A percentile compares a stretch with the other conserved stretches of the same genome.
These are phyloP conservation scores for Candida freyschussii DNA, from an alignment of 1,139 yeast species.

Conservation along the genomic window DNA sequence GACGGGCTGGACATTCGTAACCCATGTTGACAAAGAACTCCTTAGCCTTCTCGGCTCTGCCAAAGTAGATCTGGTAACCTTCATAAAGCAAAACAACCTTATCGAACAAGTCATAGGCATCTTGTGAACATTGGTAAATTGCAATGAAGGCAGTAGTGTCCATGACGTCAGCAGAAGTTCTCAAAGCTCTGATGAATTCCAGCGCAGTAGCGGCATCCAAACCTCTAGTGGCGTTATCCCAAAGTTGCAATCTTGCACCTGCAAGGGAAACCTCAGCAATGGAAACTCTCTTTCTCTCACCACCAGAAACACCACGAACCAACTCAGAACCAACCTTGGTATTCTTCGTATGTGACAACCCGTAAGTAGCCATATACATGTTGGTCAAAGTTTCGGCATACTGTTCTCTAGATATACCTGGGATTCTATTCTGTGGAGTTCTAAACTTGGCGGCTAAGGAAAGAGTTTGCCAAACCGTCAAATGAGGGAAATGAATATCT, in stretches of 20 bases:
- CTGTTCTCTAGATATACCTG: conserved; percentile 51
- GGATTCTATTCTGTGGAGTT: conserved; percentile 62
- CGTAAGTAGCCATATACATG: conserved; percentile 70
- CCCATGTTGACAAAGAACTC: conserved; percentile 63
- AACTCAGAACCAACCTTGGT: conserved; percentile 67
- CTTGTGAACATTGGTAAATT: conserved; percentile 79
- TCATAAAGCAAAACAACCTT: conserved; percentile 68
- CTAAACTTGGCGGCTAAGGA: conserved; percentile 58
- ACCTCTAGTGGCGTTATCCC: conserved; percentile 77
- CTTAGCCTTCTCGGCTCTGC: conserved; percentile 55
- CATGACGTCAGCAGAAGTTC: conserved; percentile 54
- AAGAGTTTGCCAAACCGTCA: conserved; percentile 69
- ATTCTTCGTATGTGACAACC: conserved; percentile 60
- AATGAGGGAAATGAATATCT: conserved; percentile 68
- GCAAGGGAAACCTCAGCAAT: conserved; percentile 65
- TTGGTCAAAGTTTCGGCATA: conserved; percentile 61
- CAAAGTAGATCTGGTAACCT: conserved; percentile 76
- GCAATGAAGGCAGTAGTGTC: conserved; percentile 67
- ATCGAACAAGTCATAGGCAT: conserved; percentile 70
- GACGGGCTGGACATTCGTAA: conserved; percentile 66
- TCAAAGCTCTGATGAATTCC: conserved; percentile 67
- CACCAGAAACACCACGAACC: conserved; percentile 78
- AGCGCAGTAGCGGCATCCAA: conserved; percentile 72
- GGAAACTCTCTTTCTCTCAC: conserved; percentile 78
- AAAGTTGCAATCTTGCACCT: conserved; percentile 60